A percentile compares a stretch with the other conserved stretches of the same genome.
Conservation (phyloP, 257 asterid genomes). For the Solanum rostratum region DNA sequence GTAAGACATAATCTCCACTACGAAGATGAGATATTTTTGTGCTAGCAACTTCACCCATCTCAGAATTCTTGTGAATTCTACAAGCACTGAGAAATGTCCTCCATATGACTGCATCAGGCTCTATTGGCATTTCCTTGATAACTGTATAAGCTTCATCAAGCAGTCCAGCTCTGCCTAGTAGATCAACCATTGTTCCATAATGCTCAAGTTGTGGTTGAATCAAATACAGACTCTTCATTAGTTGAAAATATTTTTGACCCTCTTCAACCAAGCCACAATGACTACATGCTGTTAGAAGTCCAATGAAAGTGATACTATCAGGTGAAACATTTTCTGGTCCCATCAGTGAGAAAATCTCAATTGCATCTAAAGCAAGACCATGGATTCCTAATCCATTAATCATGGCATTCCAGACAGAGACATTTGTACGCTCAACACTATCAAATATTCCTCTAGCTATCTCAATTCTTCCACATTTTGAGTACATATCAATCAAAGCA, state of each 20-base stretch:
- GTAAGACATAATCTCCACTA: constrained; percentile 56
- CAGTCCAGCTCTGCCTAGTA: constrained; percentile 57
- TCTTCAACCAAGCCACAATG: constrained; percentile 59
- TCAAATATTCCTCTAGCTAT: constrained; percentile 44
- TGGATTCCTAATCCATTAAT: constrained; percentile 58
- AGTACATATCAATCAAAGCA: constrained; percentile 71
- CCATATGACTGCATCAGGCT: constrained; percentile 70
- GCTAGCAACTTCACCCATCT: constrained; percentile 43
- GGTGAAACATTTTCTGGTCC: constrained; percentile 33
- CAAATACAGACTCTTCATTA: constrained; percentile 37
- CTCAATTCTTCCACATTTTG: constrained; percentile 69
- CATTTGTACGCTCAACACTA: constrained; percentile 23
- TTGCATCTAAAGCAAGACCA: constrained; percentile 62
- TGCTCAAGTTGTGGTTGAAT: constrained; percentile 71
- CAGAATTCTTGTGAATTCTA: constrained; percentile 43
- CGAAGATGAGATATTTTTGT: constrained; percentile 37
- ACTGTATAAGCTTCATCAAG: constrained; percentile 48
- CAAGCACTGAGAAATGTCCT: constrained; percentile 68
- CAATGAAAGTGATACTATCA: constrained; percentile 55
- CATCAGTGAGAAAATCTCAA: constrained; percentile 36
- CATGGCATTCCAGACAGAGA: constrained; percentile 72
- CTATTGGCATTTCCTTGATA: constrained; percentile 51
- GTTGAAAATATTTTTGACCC: constrained; percentile 43
- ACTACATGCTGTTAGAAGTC: constrained; percentile 57
- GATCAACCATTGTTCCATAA: constrained; percentile 76